Conservation (phyloP, 805 yeast genomes). For the Candida awuae region DNA sequence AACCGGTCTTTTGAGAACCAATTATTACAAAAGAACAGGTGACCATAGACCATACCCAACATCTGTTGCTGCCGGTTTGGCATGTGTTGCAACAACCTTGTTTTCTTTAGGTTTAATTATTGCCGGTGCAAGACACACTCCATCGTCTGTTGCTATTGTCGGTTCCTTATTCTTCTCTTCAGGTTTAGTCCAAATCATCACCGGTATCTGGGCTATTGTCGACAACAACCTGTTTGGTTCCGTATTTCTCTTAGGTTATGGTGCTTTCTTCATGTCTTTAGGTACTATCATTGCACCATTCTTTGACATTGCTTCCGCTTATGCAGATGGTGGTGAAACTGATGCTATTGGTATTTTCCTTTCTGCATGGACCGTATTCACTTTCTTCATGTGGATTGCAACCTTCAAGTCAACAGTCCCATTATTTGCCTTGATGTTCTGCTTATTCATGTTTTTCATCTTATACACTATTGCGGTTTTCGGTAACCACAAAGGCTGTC, state of each 20-base stretch:
- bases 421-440: constrained; percentile 31
- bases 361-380: constrained; percentile 41
- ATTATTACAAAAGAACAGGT: constrained; percentile 35
- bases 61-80: constrained; percentile 44
- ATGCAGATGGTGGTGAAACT: constrained; percentile 27
- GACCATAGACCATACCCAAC: constrained; percentile 37
- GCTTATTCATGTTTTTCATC: constrained; percentile 35
- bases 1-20: constrained; percentile 34
- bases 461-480: constrained; percentile 35
- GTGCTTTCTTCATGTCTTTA: constrained; percentile 41
- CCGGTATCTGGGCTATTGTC: constrained; percentile 45
- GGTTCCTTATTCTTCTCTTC: constrained; percentile 40
- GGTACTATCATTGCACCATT: constrained; percentile 35
- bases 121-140: constrained; percentile 37
- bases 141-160: constrained; percentile 35
- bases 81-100: constrained; percentile 38
- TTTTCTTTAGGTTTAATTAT: constrained; percentile 39
- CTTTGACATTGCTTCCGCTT: constrained; percentile 37
- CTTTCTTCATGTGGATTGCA: constrained; percentile 34
- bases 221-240: constrained; percentile 43
- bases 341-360: constrained; percentile 40
- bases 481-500: constrained; percentile 24
- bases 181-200: constrained; percentile 39
- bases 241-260: constrained; percentile 38
- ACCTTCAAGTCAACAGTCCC: constrained; percentile 39